Evolutionary conservation across 805 yeast species (phyloP).

Genomic region (Saccharomycopsis malanga): DNA sequence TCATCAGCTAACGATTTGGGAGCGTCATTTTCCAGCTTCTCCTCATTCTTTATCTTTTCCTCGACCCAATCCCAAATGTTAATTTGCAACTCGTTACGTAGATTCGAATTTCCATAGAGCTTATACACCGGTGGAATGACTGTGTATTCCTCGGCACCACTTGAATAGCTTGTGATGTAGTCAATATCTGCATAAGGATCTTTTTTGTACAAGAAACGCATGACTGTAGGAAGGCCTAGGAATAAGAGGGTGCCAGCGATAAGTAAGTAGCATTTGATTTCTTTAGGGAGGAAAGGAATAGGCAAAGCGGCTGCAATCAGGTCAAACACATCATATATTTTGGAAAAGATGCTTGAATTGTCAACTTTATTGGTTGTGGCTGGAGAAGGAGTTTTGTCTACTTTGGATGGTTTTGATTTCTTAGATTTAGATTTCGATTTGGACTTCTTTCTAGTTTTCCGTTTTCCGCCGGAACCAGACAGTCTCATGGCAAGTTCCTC

Average conservation of each 20-base stretch:
- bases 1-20: not conserved
- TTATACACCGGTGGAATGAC: slow-evolving; percentile 18
- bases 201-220: not conserved
- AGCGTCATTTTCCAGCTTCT: not conserved
- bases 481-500: slow-evolving; percentile 10
- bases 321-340: slow-evolving; percentile 1
- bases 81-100: slow-evolving; percentile 15
- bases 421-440: slow-evolving; percentile 6
- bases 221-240: not conserved
- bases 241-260: not conserved
- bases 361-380: not conserved
- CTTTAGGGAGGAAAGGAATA: slow-evolving; percentile 7
- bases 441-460: slow-evolving; percentile 1
- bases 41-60: not conserved
- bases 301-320: slow-evolving; percentile 2
- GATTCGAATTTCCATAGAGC: slow-evolving; percentile 2
- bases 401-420: not conserved
- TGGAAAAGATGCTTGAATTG: not conserved
- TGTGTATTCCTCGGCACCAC: slow-evolving; percentile 5
- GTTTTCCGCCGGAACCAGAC: not conserved
- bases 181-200: slow-evolving; percentile 3
- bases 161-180: not conserved
- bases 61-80: slow-evolving; percentile 22
- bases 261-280: slow-evolving; percentile 2
- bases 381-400: not conserved